Evolutionary conservation across 139 green algal species (phyloP), one percentile per base, ranked within the genome.

Genomic region (Closterium sp.): DNA sequence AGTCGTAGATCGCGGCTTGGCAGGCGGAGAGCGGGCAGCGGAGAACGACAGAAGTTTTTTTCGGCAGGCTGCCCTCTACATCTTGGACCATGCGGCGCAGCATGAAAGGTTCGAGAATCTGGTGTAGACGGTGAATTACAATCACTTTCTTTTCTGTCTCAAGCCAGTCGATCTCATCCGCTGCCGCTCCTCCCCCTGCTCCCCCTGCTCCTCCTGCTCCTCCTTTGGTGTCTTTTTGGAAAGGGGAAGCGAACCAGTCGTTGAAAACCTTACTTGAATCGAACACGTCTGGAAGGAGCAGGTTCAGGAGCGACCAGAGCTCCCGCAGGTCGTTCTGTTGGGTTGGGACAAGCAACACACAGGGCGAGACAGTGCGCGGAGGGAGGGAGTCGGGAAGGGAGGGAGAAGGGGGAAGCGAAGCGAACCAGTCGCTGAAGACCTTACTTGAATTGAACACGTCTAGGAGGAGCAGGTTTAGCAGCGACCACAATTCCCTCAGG

Each of bases 51-150:
- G 38, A 89, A 10, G 31, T 91, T 96, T 99, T 99, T 38, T 95
- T 91, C 0, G 98, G 98, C 88, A 99, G 97, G 95, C 97, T 97
- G 30, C 95, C 94, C 94, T 99, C 98, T 38, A 99, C 98, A 87
- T 99, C 97, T 92, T 98, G 95, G 62, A 99, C 97, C 88, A 96
- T 89, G 10, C 94, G 89, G 28, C 94, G 95, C 89, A 99, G 96
- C 98, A 99, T 99, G 95, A 99, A 99, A 45, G 98, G 98, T 91
- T 98, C 97, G 91, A 99, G 96, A 90, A 98, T 98, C 94, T 98
- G 97, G 91, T 98, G 97, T 92, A 98, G 93, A 17, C 96, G 91
- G 89, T 97, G 95, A 86, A 98, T 97, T 45, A 98, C 97, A 42
- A 98, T 97, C 89, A 98, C 96, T 0, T 97, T 95, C 96, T 97